These are phyloP conservation scores for Pleurotus giganteus DNA, from an alignment of 768 basidiomycete species.

Conservation along the genomic window DNA sequence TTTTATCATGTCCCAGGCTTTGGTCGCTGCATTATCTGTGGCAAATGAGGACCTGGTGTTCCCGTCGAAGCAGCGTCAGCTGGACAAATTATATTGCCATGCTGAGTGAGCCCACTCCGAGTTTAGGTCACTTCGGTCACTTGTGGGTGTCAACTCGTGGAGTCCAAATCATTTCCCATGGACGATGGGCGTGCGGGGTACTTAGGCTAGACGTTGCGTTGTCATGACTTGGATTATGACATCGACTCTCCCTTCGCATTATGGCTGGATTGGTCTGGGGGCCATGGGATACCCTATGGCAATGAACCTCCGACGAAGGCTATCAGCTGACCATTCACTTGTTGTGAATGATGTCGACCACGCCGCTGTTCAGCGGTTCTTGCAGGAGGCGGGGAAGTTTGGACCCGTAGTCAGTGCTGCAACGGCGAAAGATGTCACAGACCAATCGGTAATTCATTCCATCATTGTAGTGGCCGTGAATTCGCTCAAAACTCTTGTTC, in stretches of 20 bases:
- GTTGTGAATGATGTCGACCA: conserved; percentile 35
- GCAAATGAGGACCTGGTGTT: neutral
- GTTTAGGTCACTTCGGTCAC: neutral
- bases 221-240: conserved; percentile 13
- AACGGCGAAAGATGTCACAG: conserved; percentile 32
- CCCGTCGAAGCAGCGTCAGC: neutral
- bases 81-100: neutral
- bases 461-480: neutral
- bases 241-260: conserved; percentile 17
- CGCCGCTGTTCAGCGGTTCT: conserved; percentile 24
- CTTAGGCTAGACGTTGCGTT: neutral
- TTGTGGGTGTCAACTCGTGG: neutral
- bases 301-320: conserved; percentile 28
- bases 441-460: conserved; percentile 29
- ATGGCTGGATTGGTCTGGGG: conserved; percentile 41
- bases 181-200: neutral
- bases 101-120: neutral
- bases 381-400: conserved; percentile 15
- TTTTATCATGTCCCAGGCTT: neutral
- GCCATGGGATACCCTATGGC: conserved; percentile 48
- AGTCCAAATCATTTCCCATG: neutral
- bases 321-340: conserved; percentile 23
- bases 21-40: neutral
- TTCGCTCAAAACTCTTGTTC: neutral
- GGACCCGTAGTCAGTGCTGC: conserved; percentile 18